phyloP scores from a whole-genome alignment of 176 grass and related monocot genomes.

The Rhynchospora tenuis region DNA sequence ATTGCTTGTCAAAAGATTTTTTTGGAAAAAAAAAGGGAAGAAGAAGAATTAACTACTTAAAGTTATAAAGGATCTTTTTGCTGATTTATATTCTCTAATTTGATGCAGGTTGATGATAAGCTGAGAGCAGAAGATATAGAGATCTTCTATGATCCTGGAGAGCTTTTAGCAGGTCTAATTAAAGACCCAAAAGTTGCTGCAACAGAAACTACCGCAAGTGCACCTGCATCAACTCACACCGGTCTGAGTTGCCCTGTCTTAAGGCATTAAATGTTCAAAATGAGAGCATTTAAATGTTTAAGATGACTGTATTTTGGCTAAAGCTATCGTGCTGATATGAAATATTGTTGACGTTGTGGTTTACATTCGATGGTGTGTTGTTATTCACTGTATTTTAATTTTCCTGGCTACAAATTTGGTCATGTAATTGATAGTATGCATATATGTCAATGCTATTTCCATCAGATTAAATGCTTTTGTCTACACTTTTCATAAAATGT shows the following conservation, averaged over 20 bases:
- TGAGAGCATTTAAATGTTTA: too few species aligned
- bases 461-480: too few species aligned
- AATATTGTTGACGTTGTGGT: too few species aligned
- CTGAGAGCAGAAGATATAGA: conserved; percentile 73
- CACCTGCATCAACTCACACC: background rate
- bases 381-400: too few species aligned
- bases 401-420: too few species aligned
- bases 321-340: too few species aligned
- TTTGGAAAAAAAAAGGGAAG: background rate
- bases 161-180: conserved; percentile 52
- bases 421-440: too few species aligned
- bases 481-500: too few species aligned
- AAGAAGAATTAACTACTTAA: too few species aligned
- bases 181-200: conserved; percentile 37
- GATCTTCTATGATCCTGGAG: conserved; percentile 71
- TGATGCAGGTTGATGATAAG: conserved; percentile 56
- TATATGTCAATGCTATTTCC: too few species aligned
- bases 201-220: background rate
- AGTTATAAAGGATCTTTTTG: background rate
- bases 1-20: background rate
- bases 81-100: background rate
- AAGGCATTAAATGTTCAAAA: background rate
- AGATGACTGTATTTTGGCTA: too few species aligned
- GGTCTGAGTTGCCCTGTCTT: background rate
- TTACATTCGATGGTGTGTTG: too few species aligned